These are phyloP conservation scores for Parachaetomium inaequale DNA, from an alignment of 495 filamentous ascomycete genomes.

Conservation along the genomic window DNA sequence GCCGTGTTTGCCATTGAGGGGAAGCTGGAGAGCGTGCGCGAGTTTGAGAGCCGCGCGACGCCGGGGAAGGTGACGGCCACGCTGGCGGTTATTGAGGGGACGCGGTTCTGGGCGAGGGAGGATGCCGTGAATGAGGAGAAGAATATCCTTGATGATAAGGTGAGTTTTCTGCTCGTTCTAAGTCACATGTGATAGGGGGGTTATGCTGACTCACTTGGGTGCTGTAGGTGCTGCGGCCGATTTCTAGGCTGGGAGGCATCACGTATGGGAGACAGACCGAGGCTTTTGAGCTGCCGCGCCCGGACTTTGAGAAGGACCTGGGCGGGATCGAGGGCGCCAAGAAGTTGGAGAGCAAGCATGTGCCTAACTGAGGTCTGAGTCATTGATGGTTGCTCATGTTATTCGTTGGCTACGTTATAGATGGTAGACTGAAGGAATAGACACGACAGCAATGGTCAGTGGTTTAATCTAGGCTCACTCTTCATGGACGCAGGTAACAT, in stretches of 20 bases:
- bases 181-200: neutral
- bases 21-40: slow-evolving; percentile 65
- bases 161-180: slow-evolving; percentile 25
- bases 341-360: slow-evolving; percentile 32
- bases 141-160: slow-evolving; percentile 64
- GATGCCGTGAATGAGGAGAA: slow-evolving; percentile 78
- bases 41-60: slow-evolving; percentile 66
- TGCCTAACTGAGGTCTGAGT: neutral
- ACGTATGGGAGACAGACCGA: slow-evolving; percentile 70
- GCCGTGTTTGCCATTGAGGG: slow-evolving; percentile 78
- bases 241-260: slow-evolving; percentile 79
- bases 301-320: slow-evolving; percentile 56
- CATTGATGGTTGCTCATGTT: neutral
- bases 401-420: neutral
- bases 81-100: slow-evolving; percentile 77
- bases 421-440: slow-evolving; percentile 8
- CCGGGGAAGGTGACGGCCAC: slow-evolving; percentile 71
- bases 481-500: neutral
- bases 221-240: slow-evolving; percentile 59
- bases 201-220: neutral
- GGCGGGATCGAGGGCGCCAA: slow-evolving; percentile 39
- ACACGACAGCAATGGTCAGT: neutral
- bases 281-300: slow-evolving; percentile 72
- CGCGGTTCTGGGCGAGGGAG: slow-evolving; percentile 83
- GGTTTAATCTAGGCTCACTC: neutral